Percentiles rank a stretch among this genome's conserved stretches.
Conservation (phyloP, 305 asterid species). For the Striga hermonthica region DNA sequence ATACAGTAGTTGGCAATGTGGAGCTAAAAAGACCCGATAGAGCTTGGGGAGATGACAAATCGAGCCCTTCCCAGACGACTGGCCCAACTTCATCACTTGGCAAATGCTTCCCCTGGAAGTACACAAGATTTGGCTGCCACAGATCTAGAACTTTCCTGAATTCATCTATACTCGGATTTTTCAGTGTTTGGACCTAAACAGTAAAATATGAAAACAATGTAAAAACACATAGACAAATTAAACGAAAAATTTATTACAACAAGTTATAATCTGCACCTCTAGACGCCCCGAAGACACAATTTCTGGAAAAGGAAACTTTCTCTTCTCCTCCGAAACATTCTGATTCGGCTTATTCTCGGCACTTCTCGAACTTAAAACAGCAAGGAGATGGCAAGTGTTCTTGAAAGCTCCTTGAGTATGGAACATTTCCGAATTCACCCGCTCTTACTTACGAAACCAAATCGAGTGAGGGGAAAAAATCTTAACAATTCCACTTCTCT, state of each 20-base stretch:
- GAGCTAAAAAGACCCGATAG: constrained; percentile 59
- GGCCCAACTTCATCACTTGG: constrained; percentile 65
- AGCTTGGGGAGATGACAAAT: constrained; percentile 61
- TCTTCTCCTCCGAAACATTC: constrained; percentile 45
- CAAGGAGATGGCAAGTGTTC: constrained; percentile 76
- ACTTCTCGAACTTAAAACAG: constrained; percentile 52
- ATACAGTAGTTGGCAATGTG: constrained; percentile 65
- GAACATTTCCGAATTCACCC: constrained; percentile 55
- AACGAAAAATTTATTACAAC: background rate
- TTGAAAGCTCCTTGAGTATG: constrained; percentile 80
- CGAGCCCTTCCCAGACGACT: constrained; percentile 55
- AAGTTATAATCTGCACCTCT: constrained; percentile 57
- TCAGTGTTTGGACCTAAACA: constrained; percentile 75
- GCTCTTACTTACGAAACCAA: constrained; percentile 27
- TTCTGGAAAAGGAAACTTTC: constrained; percentile 64
- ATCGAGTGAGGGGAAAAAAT: constrained; percentile 4
- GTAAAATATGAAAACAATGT: constrained; percentile 15
- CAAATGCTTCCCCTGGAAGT: constrained; percentile 73
- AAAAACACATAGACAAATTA: constrained; percentile 26
- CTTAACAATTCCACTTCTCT: constrained; percentile 29
- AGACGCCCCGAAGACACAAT: constrained; percentile 75
- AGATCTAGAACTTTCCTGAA: constrained; percentile 63
- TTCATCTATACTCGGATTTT: constrained; percentile 68
- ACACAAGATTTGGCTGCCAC: constrained; percentile 80
- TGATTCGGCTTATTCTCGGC: constrained; percentile 46